These are phyloP conservation scores for Primulina eburnea DNA, from an alignment of 257 asterid genomes.

Conservation along the genomic window DNA sequence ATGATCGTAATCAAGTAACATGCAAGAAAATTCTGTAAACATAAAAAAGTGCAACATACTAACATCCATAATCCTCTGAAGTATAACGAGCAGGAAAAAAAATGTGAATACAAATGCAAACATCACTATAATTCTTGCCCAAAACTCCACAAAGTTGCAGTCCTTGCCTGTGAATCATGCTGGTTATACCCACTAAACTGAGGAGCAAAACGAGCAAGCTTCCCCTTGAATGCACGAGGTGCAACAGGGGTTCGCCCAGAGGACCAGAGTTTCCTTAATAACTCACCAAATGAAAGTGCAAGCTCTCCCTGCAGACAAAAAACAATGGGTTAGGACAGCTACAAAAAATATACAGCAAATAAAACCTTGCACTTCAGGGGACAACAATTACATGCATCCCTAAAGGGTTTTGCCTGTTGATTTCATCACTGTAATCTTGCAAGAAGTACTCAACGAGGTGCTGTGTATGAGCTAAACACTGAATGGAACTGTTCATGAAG, in stretches of 20 bases:
- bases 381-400: constrained; percentile 81
- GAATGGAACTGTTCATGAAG: constrained; percentile 96
- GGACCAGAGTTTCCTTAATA: constrained; percentile 91
- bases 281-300: constrained; percentile 88
- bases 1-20: neutral
- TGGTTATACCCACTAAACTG: constrained; percentile 98
- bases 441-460: constrained; percentile 78
- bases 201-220: constrained; percentile 97
- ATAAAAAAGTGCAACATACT: neutral
- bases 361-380: constrained; percentile 27
- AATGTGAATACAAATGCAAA: constrained; percentile 8
- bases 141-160: constrained; percentile 5
- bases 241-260: constrained; percentile 84
- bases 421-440: constrained; percentile 78
- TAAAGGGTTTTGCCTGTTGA: constrained; percentile 77
- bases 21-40: neutral
- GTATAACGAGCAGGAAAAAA: neutral
- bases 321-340: constrained; percentile 27
- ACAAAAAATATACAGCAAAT: constrained; percentile 5
- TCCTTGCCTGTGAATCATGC: constrained; percentile 90
- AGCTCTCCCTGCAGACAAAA: constrained; percentile 87
- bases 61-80: neutral
- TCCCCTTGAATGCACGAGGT: constrained; percentile 87
- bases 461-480: constrained; percentile 96
- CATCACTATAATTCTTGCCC: constrained; percentile 1